phyloP scores from a whole-genome alignment of 2,329 filamentous ascomycete genomes.

The Penicillium sp. region DNA sequence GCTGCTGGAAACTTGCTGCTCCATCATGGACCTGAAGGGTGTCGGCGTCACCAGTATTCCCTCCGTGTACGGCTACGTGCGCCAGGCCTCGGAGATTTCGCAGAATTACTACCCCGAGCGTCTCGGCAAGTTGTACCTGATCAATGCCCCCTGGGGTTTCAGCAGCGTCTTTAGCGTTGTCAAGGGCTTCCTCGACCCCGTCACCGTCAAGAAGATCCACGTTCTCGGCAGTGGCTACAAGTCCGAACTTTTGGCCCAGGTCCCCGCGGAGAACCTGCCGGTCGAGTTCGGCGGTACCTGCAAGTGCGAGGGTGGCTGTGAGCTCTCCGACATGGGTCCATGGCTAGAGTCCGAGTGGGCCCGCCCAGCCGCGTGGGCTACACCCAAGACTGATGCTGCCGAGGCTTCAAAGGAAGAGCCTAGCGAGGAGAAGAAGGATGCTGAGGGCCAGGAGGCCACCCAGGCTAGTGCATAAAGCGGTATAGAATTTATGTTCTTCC shows the following conservation, averaged over 20 bases:
- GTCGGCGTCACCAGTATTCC: constrained; percentile 76
- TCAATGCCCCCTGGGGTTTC: constrained; percentile 98
- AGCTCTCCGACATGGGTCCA: constrained; percentile 80
- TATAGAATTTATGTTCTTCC: constrained; percentile 12
- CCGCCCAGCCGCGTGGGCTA: constrained; percentile 41
- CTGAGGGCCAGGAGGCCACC: constrained; percentile 22
- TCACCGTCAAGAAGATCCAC: constrained; percentile 94
- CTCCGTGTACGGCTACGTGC: constrained; percentile 83
- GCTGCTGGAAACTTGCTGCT: constrained; percentile 95
- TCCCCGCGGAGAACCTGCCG: constrained; percentile 85
- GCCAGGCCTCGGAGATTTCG: constrained; percentile 76
- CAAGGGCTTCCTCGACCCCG: constrained; percentile 92
- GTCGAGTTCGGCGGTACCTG: constrained; percentile 79
- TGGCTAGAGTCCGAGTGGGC: constrained; percentile 57
- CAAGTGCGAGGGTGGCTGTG: constrained; percentile 74
- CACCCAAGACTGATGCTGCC: constrained; percentile 15
- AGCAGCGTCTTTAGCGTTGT: constrained; percentile 75
- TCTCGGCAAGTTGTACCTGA: constrained; percentile 89
- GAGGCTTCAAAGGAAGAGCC: constrained; percentile 24
- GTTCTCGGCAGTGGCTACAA: constrained; percentile 77
- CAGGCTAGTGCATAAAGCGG: constrained; percentile 30
- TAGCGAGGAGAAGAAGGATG: constrained; percentile 25
- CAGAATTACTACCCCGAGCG: constrained; percentile 99
- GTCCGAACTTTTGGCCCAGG: constrained; percentile 74
- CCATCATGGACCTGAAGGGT: constrained; percentile 95